phyloP scores from a whole-genome alignment of 2,329 filamentous ascomycete species.

The Colletotrichum orbiculare region DNA sequence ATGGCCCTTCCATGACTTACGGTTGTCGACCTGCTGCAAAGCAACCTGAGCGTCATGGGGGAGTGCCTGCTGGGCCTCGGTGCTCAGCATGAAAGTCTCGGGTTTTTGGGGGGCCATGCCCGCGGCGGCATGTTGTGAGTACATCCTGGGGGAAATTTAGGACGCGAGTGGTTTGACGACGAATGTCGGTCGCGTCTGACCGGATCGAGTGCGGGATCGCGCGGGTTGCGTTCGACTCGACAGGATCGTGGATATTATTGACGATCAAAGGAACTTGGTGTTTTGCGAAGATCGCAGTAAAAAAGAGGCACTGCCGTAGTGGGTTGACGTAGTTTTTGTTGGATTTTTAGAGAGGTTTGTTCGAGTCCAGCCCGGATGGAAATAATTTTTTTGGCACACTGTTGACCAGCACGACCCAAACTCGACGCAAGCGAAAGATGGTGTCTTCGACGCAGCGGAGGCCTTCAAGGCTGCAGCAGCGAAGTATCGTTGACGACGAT shows the following conservation, averaged over 20 bases:
- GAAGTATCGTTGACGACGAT: slow-evolving; percentile 43
- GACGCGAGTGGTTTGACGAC: slow-evolving; percentile 29
- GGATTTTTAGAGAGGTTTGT: slow-evolving; percentile 29
- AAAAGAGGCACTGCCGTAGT: slow-evolving; percentile 39
- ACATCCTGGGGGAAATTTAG: slow-evolving; percentile 66
- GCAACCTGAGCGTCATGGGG: slow-evolving; percentile 97
- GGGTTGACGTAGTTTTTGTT: slow-evolving; percentile 22
- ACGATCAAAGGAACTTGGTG: slow-evolving; percentile 19
- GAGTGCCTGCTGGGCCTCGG: slow-evolving; percentile 94
- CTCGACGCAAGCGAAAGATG: slow-evolving; percentile 59
- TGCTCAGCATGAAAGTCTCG: slow-evolving; percentile 98
- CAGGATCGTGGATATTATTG: slow-evolving; percentile 7
- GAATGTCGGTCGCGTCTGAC: slow-evolving; percentile 38
- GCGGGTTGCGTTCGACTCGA: slow-evolving; percentile 18
- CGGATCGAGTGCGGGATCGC: slow-evolving; percentile 27
- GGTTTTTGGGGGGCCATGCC: slow-evolving; percentile 95
- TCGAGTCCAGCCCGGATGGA: slow-evolving; percentile 60
- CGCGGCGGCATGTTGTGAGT: slow-evolving; percentile 81
- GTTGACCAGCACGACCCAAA: slow-evolving; percentile 47
- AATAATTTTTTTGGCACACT: slow-evolving; percentile 36
- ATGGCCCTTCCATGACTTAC: slow-evolving; percentile 64
- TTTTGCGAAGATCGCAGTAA: slow-evolving; percentile 14
- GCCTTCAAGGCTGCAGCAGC: slow-evolving; percentile 54
- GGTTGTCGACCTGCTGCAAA: slow-evolving; percentile 96
- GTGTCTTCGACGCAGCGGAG: slow-evolving; percentile 46